Percentiles rank a stretch among this genome's conserved stretches.
Evolutionary conservation across 768 basidiomycete species (phyloP).

Genomic region (Russula compacta): DNA sequence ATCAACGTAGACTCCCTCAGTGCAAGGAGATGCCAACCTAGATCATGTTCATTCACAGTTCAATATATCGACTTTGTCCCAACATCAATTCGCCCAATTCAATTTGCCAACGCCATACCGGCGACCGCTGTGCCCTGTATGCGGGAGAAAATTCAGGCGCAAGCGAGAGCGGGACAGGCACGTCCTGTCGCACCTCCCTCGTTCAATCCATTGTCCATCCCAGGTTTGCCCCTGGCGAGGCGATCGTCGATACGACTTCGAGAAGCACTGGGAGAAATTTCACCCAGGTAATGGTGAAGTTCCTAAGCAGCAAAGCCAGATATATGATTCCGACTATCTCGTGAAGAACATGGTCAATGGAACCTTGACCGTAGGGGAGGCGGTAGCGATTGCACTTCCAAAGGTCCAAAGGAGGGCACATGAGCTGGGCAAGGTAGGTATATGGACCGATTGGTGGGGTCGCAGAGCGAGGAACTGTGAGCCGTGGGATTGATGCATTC

Average conservation of each 20-base stretch:
- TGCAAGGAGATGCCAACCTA: not conserved
- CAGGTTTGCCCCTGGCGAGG: not conserved
- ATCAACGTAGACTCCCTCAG: not conserved
- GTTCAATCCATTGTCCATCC: not conserved
- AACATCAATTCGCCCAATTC: not conserved
- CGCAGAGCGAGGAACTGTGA: not conserved
- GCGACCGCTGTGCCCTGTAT: not conserved
- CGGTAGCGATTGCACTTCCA: not conserved
- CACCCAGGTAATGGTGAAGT: not conserved
- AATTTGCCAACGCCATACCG: not conserved
- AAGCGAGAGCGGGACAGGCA: not conserved
- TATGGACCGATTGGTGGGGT: not conserved
- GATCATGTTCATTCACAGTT: not conserved
- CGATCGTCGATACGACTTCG: not conserved
- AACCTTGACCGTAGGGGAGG: not conserved
- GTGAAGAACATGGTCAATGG: not conserved
- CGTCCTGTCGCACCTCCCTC: not conserved
- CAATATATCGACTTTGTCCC: not conserved
- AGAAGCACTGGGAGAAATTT: not conserved
- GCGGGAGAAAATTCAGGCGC: not conserved
- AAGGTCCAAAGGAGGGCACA: not conserved
- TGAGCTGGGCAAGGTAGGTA: not conserved
- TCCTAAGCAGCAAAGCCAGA: not conserved
- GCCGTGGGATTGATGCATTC: too few relatives aligned
- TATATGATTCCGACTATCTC: not conserved